Conservation (phyloP, 2,329 filamentous ascomycete species). For the Phialemoniopsis sp. region DNA sequence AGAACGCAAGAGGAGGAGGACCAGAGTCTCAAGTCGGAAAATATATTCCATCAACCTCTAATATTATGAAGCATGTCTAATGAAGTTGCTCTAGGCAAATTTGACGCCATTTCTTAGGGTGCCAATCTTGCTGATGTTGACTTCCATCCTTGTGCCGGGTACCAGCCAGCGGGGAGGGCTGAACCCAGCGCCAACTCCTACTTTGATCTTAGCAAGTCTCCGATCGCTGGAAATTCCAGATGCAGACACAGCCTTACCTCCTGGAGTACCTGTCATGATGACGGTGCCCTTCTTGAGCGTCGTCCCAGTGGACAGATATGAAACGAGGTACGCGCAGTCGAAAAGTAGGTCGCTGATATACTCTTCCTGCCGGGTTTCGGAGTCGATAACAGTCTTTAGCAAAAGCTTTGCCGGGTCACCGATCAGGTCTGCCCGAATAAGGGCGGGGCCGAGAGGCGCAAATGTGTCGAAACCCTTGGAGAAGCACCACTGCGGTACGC, state of each 20-base stretch:
- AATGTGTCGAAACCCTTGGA: conserved; percentile 54
- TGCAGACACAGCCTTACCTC: no score
- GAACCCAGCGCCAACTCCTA: conserved; percentile 37
- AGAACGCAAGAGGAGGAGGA: no score
- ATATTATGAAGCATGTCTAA: no score
- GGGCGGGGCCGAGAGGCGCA: conserved; percentile 45
- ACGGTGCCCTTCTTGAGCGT: conserved; percentile 36
- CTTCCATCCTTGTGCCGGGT: conserved; percentile 33
- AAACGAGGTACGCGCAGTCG: conserved; percentile 28
- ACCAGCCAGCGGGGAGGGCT: conserved; percentile 29
- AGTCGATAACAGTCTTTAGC: conserved; percentile 42
- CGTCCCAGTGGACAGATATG: conserved; percentile 33
- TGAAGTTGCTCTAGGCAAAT: conserved; percentile 8
- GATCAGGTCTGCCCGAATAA: conserved; percentile 38
- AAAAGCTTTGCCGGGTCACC: conserved; percentile 34
- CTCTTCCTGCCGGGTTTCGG: conserved; percentile 38
- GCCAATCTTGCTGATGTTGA: conserved; percentile 31
- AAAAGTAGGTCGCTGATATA: conserved; percentile 38
- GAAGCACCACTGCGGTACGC: conserved; percentile 53
- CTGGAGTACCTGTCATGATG: conserved; percentile 42
- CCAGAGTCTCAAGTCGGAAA: no score
- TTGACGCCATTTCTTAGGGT: conserved; percentile 32
- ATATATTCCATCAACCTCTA: no score
- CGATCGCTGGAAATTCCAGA: no score
- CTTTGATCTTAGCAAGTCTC: not conserved